Evolutionary conservation across 2,329 filamentous ascomycete species (phyloP).

Genomic region (Tolypocladium album): DNA sequence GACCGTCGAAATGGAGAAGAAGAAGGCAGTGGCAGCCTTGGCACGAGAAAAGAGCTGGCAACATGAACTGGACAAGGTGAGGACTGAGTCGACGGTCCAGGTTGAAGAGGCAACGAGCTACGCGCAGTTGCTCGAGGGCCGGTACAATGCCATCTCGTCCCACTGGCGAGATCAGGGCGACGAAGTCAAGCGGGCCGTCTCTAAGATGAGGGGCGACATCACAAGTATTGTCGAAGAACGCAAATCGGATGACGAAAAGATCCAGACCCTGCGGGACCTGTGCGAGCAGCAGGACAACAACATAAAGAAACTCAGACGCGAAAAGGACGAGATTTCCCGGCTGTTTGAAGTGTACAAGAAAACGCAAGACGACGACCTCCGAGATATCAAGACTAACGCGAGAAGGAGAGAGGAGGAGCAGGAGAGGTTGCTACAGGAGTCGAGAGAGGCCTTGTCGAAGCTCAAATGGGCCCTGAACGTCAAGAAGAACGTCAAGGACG

Average conservation of each 20-base stretch:
- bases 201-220: slow-evolving; percentile 42
- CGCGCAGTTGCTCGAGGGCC: slow-evolving; percentile 57
- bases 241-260: slow-evolving; percentile 49
- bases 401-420: slow-evolving; percentile 50
- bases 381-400: slow-evolving; percentile 47
- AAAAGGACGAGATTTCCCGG: slow-evolving; percentile 50
- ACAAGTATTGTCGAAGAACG: slow-evolving; percentile 43
- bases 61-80: slow-evolving; percentile 51
- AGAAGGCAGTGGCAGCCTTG: slow-evolving; percentile 47
- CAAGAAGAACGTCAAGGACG: slow-evolving; percentile 48
- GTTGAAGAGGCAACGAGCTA: slow-evolving; percentile 56
- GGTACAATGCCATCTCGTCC: slow-evolving; percentile 55
- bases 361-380: slow-evolving; percentile 51
- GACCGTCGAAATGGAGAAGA: slow-evolving; percentile 53
- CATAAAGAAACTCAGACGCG: slow-evolving; percentile 45
- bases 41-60: slow-evolving; percentile 51
- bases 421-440: slow-evolving; percentile 44
- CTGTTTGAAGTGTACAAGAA: slow-evolving; percentile 55
- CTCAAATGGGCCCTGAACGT: slow-evolving; percentile 64
- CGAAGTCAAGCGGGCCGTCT: slow-evolving; percentile 43
- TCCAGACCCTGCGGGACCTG: slow-evolving; percentile 54
- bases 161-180: slow-evolving; percentile 59
- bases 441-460: slow-evolving; percentile 52
- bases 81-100: slow-evolving; percentile 47
- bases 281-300: slow-evolving; percentile 65